Conservation (phyloP, 306 rosid genomes). For the Sindora glabra region DNA sequence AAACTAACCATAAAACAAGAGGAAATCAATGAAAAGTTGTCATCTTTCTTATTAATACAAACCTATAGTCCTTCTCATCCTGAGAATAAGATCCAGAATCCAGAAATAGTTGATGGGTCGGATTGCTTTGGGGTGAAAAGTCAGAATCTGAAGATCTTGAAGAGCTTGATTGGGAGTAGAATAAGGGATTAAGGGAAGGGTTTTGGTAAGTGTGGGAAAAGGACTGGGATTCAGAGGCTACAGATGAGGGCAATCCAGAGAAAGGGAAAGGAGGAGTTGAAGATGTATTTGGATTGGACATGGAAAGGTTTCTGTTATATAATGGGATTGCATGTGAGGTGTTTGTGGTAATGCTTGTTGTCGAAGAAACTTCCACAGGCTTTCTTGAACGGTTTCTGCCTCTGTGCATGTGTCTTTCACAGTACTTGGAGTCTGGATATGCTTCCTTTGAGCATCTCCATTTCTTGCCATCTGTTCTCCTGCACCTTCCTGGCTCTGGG, state of each 20-base stretch:
- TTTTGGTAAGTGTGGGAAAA: conserved; percentile 42
- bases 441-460: conserved; percentile 99
- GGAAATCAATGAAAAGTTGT: background rate
- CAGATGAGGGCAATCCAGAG: conserved; percentile 38
- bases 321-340: conserved; percentile 32
- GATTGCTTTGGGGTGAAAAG: conserved; percentile 34
- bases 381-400: conserved; percentile 99
- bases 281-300: conserved; percentile 23
- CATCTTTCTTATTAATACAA: background rate
- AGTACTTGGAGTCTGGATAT: conserved; percentile 97
- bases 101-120: conserved; percentile 51
- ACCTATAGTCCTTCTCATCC: conserved; percentile 68
- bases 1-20: background rate
- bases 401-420: conserved; percentile 98
- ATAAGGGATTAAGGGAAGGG: conserved; percentile 43
- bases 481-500: conserved; percentile 99
- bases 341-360: conserved; percentile 19
- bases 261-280: conserved; percentile 43
- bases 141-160: conserved; percentile 47
- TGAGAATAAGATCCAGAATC: conserved; percentile 58
- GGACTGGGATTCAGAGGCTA: conserved; percentile 25
- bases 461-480: conserved; percentile 99
- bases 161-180: conserved; percentile 32
- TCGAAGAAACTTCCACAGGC: conserved; percentile 95
- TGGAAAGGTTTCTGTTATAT: conserved; percentile 31